phyloP scores from a whole-genome alignment of 768 basidiomycete species.

The Galerina sulciceps region DNA sequence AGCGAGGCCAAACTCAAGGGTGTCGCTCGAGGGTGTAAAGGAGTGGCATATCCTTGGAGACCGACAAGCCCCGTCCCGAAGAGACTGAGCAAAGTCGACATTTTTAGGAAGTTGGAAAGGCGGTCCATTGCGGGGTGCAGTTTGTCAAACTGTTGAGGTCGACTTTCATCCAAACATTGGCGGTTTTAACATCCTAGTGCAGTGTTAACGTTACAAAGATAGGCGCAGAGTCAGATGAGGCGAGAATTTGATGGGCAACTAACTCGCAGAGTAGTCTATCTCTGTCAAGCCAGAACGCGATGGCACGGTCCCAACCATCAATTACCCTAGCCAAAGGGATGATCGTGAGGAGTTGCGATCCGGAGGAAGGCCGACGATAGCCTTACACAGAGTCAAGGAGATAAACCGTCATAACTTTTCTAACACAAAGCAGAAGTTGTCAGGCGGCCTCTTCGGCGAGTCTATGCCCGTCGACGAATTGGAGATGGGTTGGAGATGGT shows the following conservation, averaged over 20 bases:
- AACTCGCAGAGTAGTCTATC: too few relatives aligned
- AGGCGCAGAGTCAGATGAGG: not conserved
- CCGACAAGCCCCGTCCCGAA: not conserved
- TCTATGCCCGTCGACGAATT: too few relatives aligned
- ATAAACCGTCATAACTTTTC: too few relatives aligned
- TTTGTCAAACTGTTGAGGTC: not conserved
- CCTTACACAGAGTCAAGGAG: too few relatives aligned
- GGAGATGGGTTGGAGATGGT: too few relatives aligned
- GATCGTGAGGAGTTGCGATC: constrained; percentile 6
- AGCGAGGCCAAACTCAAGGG: constrained; percentile 37
- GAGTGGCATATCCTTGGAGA: constrained; percentile 8
- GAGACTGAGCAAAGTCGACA: not conserved
- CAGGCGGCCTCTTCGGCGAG: too few relatives aligned
- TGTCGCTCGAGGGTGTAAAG: constrained; percentile 8
- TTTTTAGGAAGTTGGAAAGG: constrained; percentile 1
- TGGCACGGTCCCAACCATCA: constrained; percentile 1
- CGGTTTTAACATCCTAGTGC: not conserved
- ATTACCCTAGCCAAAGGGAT: constrained; percentile 6
- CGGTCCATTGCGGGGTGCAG: constrained; percentile 5
- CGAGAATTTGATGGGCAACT: not conserved
- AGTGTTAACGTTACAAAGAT: not conserved
- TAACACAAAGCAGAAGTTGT: too few relatives aligned
- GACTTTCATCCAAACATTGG: not conserved
- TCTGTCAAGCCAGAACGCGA: too few relatives aligned
- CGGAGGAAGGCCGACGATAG: not conserved